phyloP scores from a whole-genome alignment of 2,329 filamentous ascomycete genomes.

The Colletotrichum graminicola region DNA sequence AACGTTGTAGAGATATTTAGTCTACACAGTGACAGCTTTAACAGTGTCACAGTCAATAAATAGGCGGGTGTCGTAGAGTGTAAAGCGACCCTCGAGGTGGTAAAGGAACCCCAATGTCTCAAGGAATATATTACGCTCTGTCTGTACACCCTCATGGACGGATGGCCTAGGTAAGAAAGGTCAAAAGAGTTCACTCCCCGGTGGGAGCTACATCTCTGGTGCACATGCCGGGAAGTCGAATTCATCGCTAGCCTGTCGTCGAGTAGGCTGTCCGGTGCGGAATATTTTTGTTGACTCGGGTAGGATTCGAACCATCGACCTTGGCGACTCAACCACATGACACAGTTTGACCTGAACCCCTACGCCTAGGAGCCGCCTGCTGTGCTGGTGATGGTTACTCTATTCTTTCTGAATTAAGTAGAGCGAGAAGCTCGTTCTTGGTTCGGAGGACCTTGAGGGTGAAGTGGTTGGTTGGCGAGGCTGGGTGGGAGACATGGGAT shows the following conservation, averaged over 20 bases:
- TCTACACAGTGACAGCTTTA: too few relatives aligned
- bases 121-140: too few relatives aligned
- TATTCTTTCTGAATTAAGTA: neutral
- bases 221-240: constrained; percentile 3
- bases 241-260: neutral
- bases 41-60: too few relatives aligned
- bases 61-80: too few relatives aligned
- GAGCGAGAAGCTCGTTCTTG: neutral
- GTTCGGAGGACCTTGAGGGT: neutral
- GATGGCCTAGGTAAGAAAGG: too few relatives aligned
- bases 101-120: too few relatives aligned
- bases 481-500: neutral
- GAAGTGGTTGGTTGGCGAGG: neutral
- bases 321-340: neutral
- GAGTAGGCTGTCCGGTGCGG: neutral
- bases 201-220: constrained; percentile 23
- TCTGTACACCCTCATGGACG: too few relatives aligned
- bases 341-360: constrained; percentile 13
- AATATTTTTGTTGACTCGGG: neutral
- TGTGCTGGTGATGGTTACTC: constrained; percentile 1
- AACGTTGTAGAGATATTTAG: too few relatives aligned
- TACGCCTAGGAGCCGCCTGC: neutral
- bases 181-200: constrained; percentile 15
- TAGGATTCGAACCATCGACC: constrained; percentile 8
- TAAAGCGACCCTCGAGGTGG: too few relatives aligned